Base-by-base conservation (phyloP, 371 early-diverging fungal species). In the Furculomyces boomerangus region DNA sequence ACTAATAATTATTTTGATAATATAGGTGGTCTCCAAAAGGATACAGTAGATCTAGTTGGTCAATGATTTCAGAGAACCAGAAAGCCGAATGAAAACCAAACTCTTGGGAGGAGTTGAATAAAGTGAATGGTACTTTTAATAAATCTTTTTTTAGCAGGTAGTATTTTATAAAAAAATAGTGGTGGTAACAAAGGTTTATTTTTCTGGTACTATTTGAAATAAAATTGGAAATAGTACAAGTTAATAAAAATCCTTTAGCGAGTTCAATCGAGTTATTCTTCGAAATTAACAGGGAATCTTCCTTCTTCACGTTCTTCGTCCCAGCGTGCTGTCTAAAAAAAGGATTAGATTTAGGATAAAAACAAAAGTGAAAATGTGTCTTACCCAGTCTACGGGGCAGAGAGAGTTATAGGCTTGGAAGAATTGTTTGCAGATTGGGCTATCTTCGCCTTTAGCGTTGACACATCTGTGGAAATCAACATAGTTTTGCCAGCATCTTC, bases 401-500 rank as follows among this genome's bases (percentile, higher is more conserved):
- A 94, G 70, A 44, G 80, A 70, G 54, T 63, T 67, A 76, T 77
- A 94, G 48, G 79, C 78, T 60, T 61, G 71, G 66, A 71, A 70
- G 72, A 94, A 93, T 65, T 84, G 81, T 65, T 80, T 71, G 83
- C 95, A 94, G 27, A 87, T 84, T 30, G 74, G 72, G 63, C 73
- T 88, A 57, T 90, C 92, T 68, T 90, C 91, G 64, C 95, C 93
- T 75, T 87, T 87, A 57, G 80, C 77, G 48, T 71, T 71, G 45
- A 83, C 74, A 63, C 86, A 87, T 69, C 86, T 86, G 81, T 76
- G 73, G 79, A 88, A 90, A 73, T 93, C 93, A 53, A 81, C 83
- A 71, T 91, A 93, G 78, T 89, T 87, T 76, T 93, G 94, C 90
- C 90, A 86, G 75, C 85, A 84, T 74, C 76, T 81, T 84, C 84